Percentiles rank a stretch among this genome's conserved stretches.
Evolutionary conservation across 2,329 filamentous ascomycete species (phyloP).

Genomic region (Hypoxylon sp.): DNA sequence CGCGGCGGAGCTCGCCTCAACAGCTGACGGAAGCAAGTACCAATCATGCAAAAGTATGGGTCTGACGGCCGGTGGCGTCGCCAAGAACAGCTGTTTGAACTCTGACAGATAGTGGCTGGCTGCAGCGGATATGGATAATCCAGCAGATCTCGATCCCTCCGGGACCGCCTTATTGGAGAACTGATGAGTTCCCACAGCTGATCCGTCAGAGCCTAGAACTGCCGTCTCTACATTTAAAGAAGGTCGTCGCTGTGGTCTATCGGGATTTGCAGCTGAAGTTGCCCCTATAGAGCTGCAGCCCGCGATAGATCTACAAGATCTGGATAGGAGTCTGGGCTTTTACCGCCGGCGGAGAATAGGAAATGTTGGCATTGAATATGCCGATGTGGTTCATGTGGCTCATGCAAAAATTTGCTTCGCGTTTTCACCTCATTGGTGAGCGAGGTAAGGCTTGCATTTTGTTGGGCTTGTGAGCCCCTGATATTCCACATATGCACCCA

Average conservation of each 20-base stretch:
- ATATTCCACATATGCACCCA: neutral
- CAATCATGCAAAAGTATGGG: conserved; percentile 11
- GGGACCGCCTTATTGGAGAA: conserved; percentile 1
- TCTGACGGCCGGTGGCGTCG: conserved; percentile 34
- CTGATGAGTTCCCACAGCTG: neutral
- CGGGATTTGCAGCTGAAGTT: neutral
- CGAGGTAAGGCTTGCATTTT: neutral
- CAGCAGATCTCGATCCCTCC: conserved; percentile 18
- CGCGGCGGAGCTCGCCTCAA: conserved; percentile 15
- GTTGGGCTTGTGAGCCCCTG: neutral
- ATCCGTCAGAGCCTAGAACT: neutral
- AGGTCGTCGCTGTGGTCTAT: neutral
- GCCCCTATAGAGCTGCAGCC: neutral
- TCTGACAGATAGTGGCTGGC: conserved; percentile 22
- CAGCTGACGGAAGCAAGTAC: conserved; percentile 14
- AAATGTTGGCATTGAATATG: neutral
- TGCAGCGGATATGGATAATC: conserved; percentile 22
- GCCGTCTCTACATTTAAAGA: conserved; percentile 14
- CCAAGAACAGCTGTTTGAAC: conserved; percentile 27
- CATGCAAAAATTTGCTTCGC: neutral
- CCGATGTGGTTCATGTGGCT: neutral
- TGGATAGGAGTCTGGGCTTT: conserved; percentile 6
- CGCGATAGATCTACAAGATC: conserved; percentile 27
- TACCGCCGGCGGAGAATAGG: neutral
- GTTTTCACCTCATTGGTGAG: neutral